Base-by-base conservation (phyloP, 305 asterid genomes). In the Stenogyne calaminthoides region DNA sequence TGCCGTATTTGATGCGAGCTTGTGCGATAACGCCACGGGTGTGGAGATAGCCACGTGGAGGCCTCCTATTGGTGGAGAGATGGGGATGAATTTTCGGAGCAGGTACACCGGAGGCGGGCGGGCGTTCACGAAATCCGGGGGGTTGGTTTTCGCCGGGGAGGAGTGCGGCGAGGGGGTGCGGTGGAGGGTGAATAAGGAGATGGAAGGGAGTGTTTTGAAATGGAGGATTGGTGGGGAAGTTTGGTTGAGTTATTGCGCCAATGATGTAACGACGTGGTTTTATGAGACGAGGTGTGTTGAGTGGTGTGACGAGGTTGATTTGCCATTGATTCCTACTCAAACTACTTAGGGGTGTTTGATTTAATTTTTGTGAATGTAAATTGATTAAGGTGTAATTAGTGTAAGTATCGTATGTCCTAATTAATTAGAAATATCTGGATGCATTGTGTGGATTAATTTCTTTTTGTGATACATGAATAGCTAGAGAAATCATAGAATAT, bases 301-400 rank as follows among this genome's bases (percentile, higher is more conserved):
- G 70, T 92, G 98, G 97, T 90, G 96, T 62, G 97, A 90, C 16
- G 98, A 92, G 80, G 92, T 92, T 32, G 97, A 90, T 80, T 76
- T 92, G 81, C 98, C 98, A 6, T 77, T 92, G 81, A 84, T 90
- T 76, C 86, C 87, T 6, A 55, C 36, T 7, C 20, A 63, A 47
- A 62, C 4, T 55, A 29, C 34, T 32, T 40, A 20, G 40, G 25
- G 9, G 7, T 9, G 14, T 6, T 19, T 22, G n/a, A 32, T 32
- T 32, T 25, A 25, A 3, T 25, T 32, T 32, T 6, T 32, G 6
- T 15, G 9, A 4, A 4, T 25, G 1, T 5, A 27, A 19, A 18
- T 62, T 19, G n/a, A n/a, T n/a, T n/a, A n/a, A n/a, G n/a, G n/a
- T n/a, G n/a, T n/a, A n/a, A n/a, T n/a, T n/a, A n/a, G n/a, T n/a